Evolutionary conservation across 73 alveolate genomes (phyloP).

Genomic region (Symbiodinium natans): DNA sequence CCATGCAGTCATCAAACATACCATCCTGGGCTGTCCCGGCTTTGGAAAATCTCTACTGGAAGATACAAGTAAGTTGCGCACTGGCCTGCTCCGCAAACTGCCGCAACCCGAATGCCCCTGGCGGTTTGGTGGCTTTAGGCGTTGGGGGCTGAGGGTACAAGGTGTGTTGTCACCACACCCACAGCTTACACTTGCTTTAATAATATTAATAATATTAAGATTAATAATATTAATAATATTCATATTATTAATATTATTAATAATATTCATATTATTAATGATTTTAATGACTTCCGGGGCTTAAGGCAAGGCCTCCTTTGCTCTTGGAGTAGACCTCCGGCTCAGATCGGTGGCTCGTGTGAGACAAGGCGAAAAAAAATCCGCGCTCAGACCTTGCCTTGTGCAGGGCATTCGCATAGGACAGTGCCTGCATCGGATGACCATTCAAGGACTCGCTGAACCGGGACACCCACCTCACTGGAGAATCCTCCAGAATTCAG

Average conservation of each 20-base stretch:
- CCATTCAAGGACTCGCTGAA: not conserved
- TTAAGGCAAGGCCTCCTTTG: not conserved
- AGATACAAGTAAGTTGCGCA: not conserved
- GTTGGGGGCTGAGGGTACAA: not conserved
- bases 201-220: no score
- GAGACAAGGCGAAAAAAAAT: no score
- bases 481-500: constrained; percentile 74
- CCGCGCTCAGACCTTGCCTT: not conserved
- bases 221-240: no score
- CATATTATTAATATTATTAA: no score
- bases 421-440: constrained; percentile 7
- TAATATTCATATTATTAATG: no score
- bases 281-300: no score
- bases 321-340: not conserved
- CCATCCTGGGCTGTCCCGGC: not conserved
- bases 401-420: constrained; percentile 58
- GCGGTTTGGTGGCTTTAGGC: no score
- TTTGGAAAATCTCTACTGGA: not conserved
- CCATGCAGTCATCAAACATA: no score
- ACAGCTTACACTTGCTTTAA: no score
- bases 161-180: not conserved
- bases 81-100: constrained; percentile 82
- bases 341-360: no score
- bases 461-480: constrained; percentile 54
- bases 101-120: constrained; percentile 44